Evolutionary conservation across 2,329 filamentous ascomycete genomes (phyloP), one percentile per base, ranked within the genome.

Genomic region (Fusarium sp.): DNA sequence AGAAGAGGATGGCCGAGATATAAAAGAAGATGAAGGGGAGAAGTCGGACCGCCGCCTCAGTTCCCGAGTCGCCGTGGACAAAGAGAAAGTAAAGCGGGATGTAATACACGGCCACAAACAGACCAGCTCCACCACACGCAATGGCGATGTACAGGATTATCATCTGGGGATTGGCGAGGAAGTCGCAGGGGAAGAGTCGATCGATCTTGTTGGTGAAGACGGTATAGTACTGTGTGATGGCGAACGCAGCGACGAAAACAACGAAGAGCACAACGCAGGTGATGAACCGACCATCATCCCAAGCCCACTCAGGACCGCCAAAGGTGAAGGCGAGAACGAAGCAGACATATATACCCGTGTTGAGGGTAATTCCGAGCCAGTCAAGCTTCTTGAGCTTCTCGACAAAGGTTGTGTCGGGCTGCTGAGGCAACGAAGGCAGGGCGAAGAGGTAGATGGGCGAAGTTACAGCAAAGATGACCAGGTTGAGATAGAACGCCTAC

Each of bases 401-500:
- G 12, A 51, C 57, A 4, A 82, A 61, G 0, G 77, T 53, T 4
- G 76, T 64, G 3, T 73, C 73, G 1, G 75, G 69, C 33, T 74
- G 69, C 9, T 72, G 75, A n/a, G 77, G 70, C 3, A 77, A 64
- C 4, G 75, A 70, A 1, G 80, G 77, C 4, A 82, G 69, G 27
- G 79, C 64, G 42, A 80, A 78, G 46, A 83, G 22, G 42, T 77
- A 80, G 6, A 78, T 75, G 1, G 81, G 80, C 2, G 74, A 68
- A 7, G 74, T 69, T 71, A 80, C 56, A 8, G 77, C 85, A 16
- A 80, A 87, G n/a, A 85, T 57, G 56, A 86, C 80, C 7, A 89
- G 80, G 67, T 89, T 90, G 77, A 90, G 87, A 69, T 90, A 90
- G 59, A 85, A 85, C 1, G 80, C 51, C 79, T 60, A 17, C 2